Percentiles rank a stretch among this genome's conserved stretches.
Conservation (phyloP, 2,329 filamentous ascomycete species). For the Thelonectria olida region DNA sequence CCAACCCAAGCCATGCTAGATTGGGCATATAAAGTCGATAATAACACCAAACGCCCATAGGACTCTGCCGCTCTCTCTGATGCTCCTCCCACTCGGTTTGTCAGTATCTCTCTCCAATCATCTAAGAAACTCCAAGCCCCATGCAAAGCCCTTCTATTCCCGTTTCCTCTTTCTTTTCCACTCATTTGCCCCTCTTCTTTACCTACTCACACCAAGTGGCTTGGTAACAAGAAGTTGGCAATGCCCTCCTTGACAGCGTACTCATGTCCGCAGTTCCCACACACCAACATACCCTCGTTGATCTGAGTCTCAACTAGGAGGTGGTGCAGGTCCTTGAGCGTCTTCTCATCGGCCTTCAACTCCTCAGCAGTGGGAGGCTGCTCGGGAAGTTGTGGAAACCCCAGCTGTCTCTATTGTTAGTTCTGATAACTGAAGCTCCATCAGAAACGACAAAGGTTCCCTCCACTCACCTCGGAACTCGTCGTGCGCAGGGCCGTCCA, state of each 20-base stretch:
- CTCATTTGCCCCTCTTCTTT: background rate
- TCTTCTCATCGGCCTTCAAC: conserved; percentile 72
- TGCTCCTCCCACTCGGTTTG: too few species aligned
- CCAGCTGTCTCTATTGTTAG: conserved; percentile 66
- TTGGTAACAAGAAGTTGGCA: conserved; percentile 93
- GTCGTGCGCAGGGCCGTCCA: conserved; percentile 84
- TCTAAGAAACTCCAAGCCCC: background rate
- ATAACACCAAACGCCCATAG: conserved; percentile 40
- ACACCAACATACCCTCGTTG: conserved; percentile 86
- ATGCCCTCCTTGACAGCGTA: conserved; percentile 96
- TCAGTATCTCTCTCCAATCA: background rate
- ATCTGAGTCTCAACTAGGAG: conserved; percentile 91
- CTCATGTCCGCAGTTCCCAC: conserved; percentile 90
- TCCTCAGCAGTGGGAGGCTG: conserved; percentile 70
- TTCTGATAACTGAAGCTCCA: conserved; percentile 11
- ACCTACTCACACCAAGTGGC: conserved; percentile 75
- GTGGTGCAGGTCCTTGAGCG: conserved; percentile 80
- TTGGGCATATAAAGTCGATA: conserved; percentile 24
- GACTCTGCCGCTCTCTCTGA: background rate
- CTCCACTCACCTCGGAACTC: conserved; percentile 73
- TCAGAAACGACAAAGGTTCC: background rate
- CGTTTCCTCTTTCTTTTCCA: background rate
- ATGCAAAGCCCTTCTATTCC: background rate
- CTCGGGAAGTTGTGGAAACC: conserved; percentile 77
- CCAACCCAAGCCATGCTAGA: conserved; percentile 13